Evolutionary conservation across 2,329 filamentous ascomycete species (phyloP), one percentile per base, ranked within the genome.

Genomic region (Diaporthe ampelina): DNA sequence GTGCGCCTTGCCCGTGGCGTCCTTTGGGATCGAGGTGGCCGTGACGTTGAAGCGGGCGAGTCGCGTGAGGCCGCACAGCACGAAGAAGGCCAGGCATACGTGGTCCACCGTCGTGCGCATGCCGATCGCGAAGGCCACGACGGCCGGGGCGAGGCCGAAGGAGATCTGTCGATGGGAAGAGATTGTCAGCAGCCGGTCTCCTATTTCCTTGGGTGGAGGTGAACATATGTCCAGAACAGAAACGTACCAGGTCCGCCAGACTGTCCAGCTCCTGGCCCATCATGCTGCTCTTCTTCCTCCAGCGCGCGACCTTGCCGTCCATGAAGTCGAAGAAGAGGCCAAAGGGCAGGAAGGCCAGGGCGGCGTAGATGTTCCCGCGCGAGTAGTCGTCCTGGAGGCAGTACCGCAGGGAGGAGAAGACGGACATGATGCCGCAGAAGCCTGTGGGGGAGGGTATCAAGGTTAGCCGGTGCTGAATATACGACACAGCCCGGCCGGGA

Each of bases 231-330:
- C 29, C 40, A 61, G 56, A 69, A 26, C 48, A 21, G 50, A 59
- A 68, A 80, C 90, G 37, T 92, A 98, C 95, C 88, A 99, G 83
- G 83, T 99, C 97, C 72, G 97, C 97, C 63, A 99, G 88, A 9
- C 96, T 98, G 84, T 99, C 97, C 73, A 99, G 87, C 85, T 99
- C 97, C 84, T 98, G 96, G 17, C 97, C 97, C 96, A 99, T 98
- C 82, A 99, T 88, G 79, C 94, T 97, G 80, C 94, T 97, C 92
- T 98, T 99, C 86, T 95, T 93, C 82, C 97, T 92, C 97, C 97
- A 98, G 77, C 97, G 90, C 77, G 97, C 97, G 73, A 99, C 95
- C 82, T 95, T 97, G 81, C 97, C 97, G 83, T 99, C 97, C 89
- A 98, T 95, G 82, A 98, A 97, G 84, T 99, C 97, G 83, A 98